phyloP scores from a whole-genome alignment of 78 protist genomes.

The Isochrysis galbana region DNA sequence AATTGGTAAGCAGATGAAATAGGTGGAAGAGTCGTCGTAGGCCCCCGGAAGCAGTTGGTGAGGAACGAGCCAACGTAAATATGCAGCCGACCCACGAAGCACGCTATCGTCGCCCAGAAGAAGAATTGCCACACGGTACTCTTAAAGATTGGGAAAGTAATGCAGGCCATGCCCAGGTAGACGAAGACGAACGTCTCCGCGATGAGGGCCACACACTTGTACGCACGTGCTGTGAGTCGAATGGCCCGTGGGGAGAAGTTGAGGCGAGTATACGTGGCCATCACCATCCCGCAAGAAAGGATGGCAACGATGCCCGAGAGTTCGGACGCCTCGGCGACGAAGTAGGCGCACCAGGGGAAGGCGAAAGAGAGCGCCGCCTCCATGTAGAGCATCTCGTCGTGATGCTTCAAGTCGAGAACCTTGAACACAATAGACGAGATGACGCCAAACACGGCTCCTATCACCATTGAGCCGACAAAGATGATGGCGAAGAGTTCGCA shows the following conservation, averaged over 20 bases:
- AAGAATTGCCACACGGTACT: not conserved
- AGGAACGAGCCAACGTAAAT: not conserved
- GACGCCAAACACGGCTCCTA: not conserved
- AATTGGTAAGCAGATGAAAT: not conserved
- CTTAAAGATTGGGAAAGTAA: constrained; percentile 4
- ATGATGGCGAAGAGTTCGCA: not conserved
- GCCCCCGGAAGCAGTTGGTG: not conserved
- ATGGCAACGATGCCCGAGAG: constrained; percentile 43
- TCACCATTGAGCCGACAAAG: not conserved
- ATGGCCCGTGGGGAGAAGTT: not conserved
- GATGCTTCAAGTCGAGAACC: not conserved
- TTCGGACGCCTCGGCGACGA: constrained; percentile 16
- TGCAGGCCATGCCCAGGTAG: constrained; percentile 20
- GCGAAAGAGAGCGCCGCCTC: not conserved
- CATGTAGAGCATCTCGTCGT: not conserved
- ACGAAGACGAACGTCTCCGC: constrained; percentile 27
- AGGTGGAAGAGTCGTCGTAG: not conserved
- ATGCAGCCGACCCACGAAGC: constrained; percentile 7
- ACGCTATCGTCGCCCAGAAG: not conserved
- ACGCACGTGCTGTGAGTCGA: not conserved
- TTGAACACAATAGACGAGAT: not conserved
- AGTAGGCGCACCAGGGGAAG: constrained; percentile 21
- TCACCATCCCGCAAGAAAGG: constrained; percentile 36
- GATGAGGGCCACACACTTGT: not conserved
- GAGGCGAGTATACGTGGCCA: constrained; percentile 32